Conservation (phyloP, 129 eudicot species). For the Lonicera japonica region DNA sequence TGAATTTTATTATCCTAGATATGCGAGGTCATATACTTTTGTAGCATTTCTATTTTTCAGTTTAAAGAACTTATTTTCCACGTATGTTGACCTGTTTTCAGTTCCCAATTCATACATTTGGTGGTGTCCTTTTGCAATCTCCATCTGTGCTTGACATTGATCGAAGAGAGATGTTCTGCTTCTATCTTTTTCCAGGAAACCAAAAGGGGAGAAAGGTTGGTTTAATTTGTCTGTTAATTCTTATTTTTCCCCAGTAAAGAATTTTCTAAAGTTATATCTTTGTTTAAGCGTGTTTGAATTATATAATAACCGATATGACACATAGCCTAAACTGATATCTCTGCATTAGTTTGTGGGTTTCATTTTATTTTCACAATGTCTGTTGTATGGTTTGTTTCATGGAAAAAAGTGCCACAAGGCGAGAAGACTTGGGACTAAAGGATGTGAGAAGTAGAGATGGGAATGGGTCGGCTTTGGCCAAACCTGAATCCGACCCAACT, state of each 20-base stretch:
- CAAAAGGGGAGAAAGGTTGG: slow-evolving; percentile 50
- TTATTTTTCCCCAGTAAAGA: background rate
- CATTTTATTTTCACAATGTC: too few relatives aligned
- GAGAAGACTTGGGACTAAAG: background rate
- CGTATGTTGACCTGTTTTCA: slow-evolving; percentile 23
- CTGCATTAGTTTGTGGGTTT: too few relatives aligned
- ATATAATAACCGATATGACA: too few relatives aligned
- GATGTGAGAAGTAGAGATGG: background rate
- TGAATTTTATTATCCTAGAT: too few relatives aligned
- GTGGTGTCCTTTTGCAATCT: slow-evolving; percentile 59
- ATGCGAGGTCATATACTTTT: background rate
- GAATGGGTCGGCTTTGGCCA: too few relatives aligned
- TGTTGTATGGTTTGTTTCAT: background rate
- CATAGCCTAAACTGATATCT: too few relatives aligned
- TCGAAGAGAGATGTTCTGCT: slow-evolving; percentile 60
- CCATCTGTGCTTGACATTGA: slow-evolving; percentile 52
- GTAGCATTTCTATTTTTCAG: slow-evolving; percentile 7
- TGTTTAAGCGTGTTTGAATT: background rate
- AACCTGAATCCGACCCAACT: too few relatives aligned
- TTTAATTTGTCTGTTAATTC: background rate
- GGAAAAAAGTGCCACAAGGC: background rate
- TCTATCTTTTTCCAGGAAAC: slow-evolving; percentile 61
- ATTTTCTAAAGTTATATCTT: background rate
- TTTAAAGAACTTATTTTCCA: background rate
- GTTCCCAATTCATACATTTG: slow-evolving; percentile 44